Conservation (phyloP, 495 filamentous ascomycete genomes). For the Achaetomiella virescens region DNA sequence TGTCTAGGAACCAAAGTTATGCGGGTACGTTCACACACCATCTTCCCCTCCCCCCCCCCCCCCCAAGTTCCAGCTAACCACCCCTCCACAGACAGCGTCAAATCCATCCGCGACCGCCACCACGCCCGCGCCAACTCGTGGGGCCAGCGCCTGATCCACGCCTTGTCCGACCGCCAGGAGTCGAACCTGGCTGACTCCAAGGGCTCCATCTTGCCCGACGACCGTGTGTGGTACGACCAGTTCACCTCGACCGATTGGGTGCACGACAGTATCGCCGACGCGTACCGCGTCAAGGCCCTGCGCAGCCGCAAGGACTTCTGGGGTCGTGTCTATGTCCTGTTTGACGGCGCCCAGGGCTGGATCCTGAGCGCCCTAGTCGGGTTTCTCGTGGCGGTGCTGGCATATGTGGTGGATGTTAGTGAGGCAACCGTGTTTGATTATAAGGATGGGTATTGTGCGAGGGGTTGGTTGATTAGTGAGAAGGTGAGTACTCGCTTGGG, state of each 20-base stretch:
- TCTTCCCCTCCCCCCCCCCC: not conserved
- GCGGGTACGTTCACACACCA: constrained; percentile 29
- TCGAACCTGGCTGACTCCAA: constrained; percentile 52
- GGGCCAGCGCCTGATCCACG: constrained; percentile 47
- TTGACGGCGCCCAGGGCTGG: constrained; percentile 93
- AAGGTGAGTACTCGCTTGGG: constrained; percentile 38
- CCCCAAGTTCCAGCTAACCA: not conserved
- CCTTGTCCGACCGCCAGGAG: constrained; percentile 41
- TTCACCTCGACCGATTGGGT: constrained; percentile 99
- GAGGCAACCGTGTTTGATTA: constrained; percentile 81
- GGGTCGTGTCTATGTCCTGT: constrained; percentile 66
- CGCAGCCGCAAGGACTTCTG: constrained; percentile 76
- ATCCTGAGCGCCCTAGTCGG: constrained; percentile 88
- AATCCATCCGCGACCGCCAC: constrained; percentile 54
- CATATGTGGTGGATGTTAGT: constrained; percentile 82
- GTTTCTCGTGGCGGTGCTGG: constrained; percentile 74
- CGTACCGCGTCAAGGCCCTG: constrained; percentile 76
- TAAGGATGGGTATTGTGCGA: constrained; percentile 82
- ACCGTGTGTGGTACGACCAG: constrained; percentile 97
- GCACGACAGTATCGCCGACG: constrained; percentile 93
- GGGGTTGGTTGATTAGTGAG: constrained; percentile 63
- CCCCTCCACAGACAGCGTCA: constrained; percentile 33
- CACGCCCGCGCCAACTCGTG: constrained; percentile 64
- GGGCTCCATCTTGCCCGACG: constrained; percentile 59
- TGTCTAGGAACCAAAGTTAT: constrained; percentile 46